A percentile compares a stretch with the other conserved stretches of the same genome.
Evolutionary conservation across 2,329 filamentous ascomycete species (phyloP).

Genomic region (Pyricularia grisea): DNA sequence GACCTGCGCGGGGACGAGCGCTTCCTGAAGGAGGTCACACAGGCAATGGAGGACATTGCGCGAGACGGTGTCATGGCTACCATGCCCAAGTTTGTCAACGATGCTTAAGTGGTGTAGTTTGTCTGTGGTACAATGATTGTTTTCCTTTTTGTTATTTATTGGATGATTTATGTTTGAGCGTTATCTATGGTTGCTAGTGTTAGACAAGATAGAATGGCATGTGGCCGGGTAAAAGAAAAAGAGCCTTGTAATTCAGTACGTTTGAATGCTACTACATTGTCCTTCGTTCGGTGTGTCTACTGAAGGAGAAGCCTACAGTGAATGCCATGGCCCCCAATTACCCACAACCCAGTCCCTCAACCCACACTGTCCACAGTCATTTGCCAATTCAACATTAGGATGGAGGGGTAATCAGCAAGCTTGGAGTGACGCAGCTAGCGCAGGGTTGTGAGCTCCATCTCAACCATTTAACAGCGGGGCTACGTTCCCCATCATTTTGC

Average conservation of each 20-base stretch:
- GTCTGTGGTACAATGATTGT: not conserved
- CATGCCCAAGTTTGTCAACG: constrained; percentile 36
- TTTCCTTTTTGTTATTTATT: not conserved
- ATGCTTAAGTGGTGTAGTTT: not conserved
- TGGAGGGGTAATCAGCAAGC: no score
- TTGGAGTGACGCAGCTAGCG: not conserved
- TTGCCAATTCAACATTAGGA: no score
- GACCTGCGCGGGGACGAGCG: constrained; percentile 37
- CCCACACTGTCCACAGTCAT: no score
- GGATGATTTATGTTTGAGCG: not conserved
- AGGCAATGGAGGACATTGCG: constrained; percentile 35
- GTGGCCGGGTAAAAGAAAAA: not conserved
- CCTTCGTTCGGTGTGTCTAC: no score
- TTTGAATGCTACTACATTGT: no score
- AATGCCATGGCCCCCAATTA: no score
- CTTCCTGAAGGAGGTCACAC: constrained; percentile 35
- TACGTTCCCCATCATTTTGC: not conserved
- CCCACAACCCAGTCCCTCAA: no score
- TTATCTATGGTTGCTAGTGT: not conserved
- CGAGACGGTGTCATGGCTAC: constrained; percentile 38
- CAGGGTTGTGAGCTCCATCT: not conserved
- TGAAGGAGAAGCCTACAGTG: no score
- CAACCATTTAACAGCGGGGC: no score
- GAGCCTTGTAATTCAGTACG: not conserved
- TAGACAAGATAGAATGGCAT: not conserved